Percentiles rank a stretch among this genome's conserved stretches.
These are phyloP conservation scores for Pythium guiyangense DNA, from an alignment of 352 stramenopile genomes.

Conservation along the genomic window DNA sequence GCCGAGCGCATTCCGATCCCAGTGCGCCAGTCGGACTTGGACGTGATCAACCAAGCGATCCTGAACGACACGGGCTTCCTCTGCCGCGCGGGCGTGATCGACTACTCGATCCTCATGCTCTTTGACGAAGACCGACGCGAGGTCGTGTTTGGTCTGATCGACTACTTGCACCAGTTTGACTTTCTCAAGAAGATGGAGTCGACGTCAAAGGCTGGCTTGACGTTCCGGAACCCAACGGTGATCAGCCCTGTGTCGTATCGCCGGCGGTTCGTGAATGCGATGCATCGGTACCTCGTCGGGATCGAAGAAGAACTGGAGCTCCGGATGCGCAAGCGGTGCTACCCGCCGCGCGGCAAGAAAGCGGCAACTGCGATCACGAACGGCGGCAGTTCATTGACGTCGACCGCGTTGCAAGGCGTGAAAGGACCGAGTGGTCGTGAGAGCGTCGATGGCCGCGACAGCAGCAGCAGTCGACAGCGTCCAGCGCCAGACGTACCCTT, in stretches of 20 bases:
- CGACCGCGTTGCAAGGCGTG: background rate
- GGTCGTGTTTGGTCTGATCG: constrained; percentile 76
- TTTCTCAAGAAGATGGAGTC: constrained; percentile 90
- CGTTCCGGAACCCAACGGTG: constrained; percentile 79
- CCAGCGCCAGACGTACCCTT: background rate
- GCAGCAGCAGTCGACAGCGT: background rate
- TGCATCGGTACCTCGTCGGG: constrained; percentile 77
- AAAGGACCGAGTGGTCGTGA: background rate
- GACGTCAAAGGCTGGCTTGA: constrained; percentile 80
- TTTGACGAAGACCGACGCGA: constrained; percentile 78
- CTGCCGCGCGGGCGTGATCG: constrained; percentile 67
- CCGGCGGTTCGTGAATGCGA: constrained; percentile 78
- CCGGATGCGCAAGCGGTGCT: constrained; percentile 51
- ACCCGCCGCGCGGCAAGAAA: constrained; percentile 14
- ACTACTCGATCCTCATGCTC: constrained; percentile 83
- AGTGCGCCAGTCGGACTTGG: constrained; percentile 54
- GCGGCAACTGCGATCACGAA: background rate
- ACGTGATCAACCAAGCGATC: constrained; percentile 61
- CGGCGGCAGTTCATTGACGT: background rate
- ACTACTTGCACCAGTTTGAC: constrained; percentile 87
- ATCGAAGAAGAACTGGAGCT: constrained; percentile 75
- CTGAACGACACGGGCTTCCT: constrained; percentile 78
- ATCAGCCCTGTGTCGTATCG: constrained; percentile 80
- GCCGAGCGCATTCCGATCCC: constrained; percentile 77
- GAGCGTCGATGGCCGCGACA: background rate